These are phyloP conservation scores for Debaryomyces maramus DNA, from an alignment of 805 yeast genomes.

Conservation along the genomic window DNA sequence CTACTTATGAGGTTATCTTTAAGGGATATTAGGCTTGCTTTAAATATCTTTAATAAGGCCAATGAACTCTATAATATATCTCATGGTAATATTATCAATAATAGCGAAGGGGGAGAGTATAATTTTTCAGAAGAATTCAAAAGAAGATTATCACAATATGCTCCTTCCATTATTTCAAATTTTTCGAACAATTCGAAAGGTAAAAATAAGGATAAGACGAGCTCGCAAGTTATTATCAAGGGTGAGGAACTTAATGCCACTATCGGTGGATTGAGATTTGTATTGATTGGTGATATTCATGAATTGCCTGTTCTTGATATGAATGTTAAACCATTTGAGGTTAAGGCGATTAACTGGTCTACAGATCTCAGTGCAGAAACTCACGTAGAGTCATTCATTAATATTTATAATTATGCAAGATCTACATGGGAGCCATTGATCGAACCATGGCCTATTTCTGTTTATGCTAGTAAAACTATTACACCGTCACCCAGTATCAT, in stretches of 20 bases:
- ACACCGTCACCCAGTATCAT: constrained; percentile 49
- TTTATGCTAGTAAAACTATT: constrained; percentile 57
- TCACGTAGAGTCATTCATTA: constrained; percentile 62
- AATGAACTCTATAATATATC: constrained; percentile 47
- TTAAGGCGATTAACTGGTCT: constrained; percentile 80
- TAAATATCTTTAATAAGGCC: constrained; percentile 71
- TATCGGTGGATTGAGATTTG: constrained; percentile 75
- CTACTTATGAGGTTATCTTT: constrained; percentile 77
- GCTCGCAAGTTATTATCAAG: constrained; percentile 44
- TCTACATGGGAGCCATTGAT: constrained; percentile 95
- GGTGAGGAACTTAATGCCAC: constrained; percentile 69
- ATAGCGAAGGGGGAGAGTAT: constrained; percentile 26
- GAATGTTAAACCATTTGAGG: constrained; percentile 66
- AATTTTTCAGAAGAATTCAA: constrained; percentile 65
- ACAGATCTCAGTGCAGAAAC: constrained; percentile 73
- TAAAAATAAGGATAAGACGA: constrained; percentile 12
- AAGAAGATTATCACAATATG: constrained; percentile 59
- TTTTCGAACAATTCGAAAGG: constrained; percentile 34
- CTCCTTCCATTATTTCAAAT: constrained; percentile 63
- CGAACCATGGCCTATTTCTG: constrained; percentile 81
- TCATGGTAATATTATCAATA: constrained; percentile 12
- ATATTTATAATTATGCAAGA: constrained; percentile 82
- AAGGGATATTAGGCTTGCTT: constrained; percentile 81
- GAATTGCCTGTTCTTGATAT: constrained; percentile 86
- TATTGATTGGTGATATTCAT: constrained; percentile 85